Percentiles rank a stretch among this genome's conserved stretches.
Evolutionary conservation across 371 early-diverging fungal genomes (phyloP).

Genomic region (Mortierella sp.): DNA sequence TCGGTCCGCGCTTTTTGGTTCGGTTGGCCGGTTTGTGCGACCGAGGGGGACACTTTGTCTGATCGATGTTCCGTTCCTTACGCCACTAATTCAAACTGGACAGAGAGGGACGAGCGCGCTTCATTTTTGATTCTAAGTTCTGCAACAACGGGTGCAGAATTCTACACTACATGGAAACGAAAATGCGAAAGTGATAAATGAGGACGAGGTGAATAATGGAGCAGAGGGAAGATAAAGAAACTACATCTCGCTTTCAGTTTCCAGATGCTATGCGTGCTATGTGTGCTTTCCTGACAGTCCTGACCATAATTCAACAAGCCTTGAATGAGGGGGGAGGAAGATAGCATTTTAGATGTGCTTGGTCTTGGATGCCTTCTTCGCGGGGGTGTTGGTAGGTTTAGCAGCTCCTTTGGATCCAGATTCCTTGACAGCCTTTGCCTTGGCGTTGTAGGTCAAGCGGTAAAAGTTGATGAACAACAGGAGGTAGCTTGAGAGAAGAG

Average conservation of each 20-base stretch:
- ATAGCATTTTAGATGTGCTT: conserved; percentile 41
- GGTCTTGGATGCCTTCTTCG: conserved; percentile 45
- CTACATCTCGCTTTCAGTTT: not conserved
- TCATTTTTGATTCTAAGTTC: too few species aligned
- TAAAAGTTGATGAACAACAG: conserved; percentile 91
- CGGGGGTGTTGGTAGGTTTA: conserved; percentile 4
- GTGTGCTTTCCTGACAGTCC: too few species aligned
- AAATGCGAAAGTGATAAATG: not conserved
- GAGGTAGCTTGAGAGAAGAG: conserved; percentile 84
- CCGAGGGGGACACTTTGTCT: conserved; percentile 6
- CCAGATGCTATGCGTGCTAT: conserved; percentile 4
- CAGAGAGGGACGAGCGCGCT: not conserved
- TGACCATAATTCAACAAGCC: too few species aligned
- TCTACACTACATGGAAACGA: not conserved
- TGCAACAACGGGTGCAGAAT: not conserved
- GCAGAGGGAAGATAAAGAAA: conserved; percentile 1
- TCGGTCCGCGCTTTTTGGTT: too few species aligned
- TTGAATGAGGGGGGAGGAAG: not conserved
- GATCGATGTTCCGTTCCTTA: too few species aligned
- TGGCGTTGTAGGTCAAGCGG: conserved; percentile 79
- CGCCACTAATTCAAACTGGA: too few species aligned
- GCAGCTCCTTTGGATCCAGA: conserved; percentile 29
- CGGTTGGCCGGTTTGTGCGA: too few species aligned
- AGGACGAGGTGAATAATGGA: conserved; percentile 22
- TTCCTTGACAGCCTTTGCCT: conserved; percentile 58